Evolutionary conservation across 495 filamentous ascomycete genomes (phyloP).

Genomic region (Oidiodendron maius): DNA sequence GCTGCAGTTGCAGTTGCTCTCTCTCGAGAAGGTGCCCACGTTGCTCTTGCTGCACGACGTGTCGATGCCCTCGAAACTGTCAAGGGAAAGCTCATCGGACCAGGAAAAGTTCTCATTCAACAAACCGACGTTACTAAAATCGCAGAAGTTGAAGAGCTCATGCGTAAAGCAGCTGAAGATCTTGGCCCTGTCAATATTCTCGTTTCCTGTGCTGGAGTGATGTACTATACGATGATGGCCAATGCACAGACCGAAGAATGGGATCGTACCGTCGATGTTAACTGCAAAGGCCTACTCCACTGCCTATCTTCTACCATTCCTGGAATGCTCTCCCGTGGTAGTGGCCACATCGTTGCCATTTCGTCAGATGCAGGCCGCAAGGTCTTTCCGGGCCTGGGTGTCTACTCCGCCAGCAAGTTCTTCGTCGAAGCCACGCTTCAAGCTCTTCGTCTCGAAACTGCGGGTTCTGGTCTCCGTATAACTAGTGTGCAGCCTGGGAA

Average conservation of each 20-base stretch:
- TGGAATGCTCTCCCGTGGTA: conserved; percentile 53
- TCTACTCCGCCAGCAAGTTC: conserved; percentile 70
- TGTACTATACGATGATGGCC: conserved; percentile 73
- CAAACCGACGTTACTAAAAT: conserved; percentile 57
- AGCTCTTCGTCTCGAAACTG: conserved; percentile 59
- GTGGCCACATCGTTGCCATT: conserved; percentile 60
- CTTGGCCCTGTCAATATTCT: conserved; percentile 62
- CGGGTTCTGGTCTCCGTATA: conserved; percentile 55
- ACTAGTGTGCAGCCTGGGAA: conserved; percentile 65
- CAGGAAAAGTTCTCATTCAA: conserved; percentile 50
- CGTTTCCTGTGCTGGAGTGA: conserved; percentile 63
- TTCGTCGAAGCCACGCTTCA: conserved; percentile 68
- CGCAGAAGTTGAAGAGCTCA: conserved; percentile 48
- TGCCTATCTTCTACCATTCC: conserved; percentile 53
- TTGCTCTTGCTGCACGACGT: conserved; percentile 58
- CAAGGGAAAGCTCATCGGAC: conserved; percentile 42
- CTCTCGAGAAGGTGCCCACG: conserved; percentile 48
- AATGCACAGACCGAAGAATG: conserved; percentile 59
- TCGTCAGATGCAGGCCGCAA: conserved; percentile 66
- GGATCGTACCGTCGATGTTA: conserved; percentile 65
- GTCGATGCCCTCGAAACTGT: conserved; percentile 51
- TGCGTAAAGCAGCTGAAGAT: conserved; percentile 41
- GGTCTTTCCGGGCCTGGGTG: conserved; percentile 65
- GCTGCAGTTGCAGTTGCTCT: conserved; percentile 41
- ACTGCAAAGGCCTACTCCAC: conserved; percentile 67